Conservation (phyloP, 495 filamentous ascomycete species). For the Lentithecium fluviatile region DNA sequence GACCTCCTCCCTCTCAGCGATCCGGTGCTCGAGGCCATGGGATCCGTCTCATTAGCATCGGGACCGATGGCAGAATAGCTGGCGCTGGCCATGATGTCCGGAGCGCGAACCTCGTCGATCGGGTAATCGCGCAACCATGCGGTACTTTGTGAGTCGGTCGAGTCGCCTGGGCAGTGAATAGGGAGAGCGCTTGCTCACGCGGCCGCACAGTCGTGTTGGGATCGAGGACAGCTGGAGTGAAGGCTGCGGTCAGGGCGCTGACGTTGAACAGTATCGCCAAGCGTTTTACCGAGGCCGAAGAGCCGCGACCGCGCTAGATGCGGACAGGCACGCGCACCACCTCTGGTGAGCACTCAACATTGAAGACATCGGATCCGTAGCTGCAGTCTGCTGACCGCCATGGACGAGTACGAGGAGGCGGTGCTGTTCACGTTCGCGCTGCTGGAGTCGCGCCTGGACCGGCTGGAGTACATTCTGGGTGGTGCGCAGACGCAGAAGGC, state of each 20-base stretch:
- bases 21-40: constrained; percentile 43
- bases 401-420: constrained; percentile 39
- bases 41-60: constrained; percentile 39
- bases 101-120: constrained; percentile 24
- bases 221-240: neutral
- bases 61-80: constrained; percentile 45
- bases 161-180: neutral
- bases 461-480: constrained; percentile 72
- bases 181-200: neutral
- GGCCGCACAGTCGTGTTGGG: neutral
- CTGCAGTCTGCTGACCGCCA: constrained; percentile 4
- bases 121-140: constrained; percentile 42
- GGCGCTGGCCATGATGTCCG: constrained; percentile 37
- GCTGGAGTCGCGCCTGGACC: constrained; percentile 71
- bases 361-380: neutral
- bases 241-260: neutral
- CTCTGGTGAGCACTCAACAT: neutral
- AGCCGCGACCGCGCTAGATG: neutral
- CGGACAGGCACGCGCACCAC: neutral
- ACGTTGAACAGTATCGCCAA: neutral
- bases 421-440: constrained; percentile 66
- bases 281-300: neutral
- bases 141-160: neutral
- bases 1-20: constrained; percentile 44
- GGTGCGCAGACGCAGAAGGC: constrained; percentile 51